Evolutionary conservation across 495 filamentous ascomycete genomes (phyloP).

Genomic region (Annulohypoxylon moriforme): DNA sequence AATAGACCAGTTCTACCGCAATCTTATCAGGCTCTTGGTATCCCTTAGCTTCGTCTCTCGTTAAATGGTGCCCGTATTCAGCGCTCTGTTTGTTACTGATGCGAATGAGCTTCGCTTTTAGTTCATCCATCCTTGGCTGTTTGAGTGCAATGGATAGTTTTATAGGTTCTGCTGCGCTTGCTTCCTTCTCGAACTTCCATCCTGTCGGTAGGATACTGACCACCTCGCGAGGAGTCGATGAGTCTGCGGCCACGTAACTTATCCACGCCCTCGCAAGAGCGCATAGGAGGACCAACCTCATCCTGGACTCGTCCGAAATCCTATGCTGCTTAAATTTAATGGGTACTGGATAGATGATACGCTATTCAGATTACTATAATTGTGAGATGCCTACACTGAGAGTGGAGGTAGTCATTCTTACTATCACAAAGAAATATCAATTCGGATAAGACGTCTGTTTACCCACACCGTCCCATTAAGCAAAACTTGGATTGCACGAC

Average conservation of each 20-base stretch:
- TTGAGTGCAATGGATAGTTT: conserved; percentile 51
- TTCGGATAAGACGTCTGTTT: not conserved
- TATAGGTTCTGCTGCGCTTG: conserved; percentile 23
- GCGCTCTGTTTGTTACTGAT: conserved; percentile 35
- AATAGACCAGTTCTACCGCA: conserved; percentile 40
- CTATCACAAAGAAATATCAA: not conserved
- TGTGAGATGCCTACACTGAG: conserved; percentile 1
- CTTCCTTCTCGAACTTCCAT: conserved; percentile 30
- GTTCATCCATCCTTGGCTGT: conserved; percentile 50
- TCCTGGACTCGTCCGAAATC: not conserved
- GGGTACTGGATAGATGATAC: not conserved
- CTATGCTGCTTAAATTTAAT: not conserved
- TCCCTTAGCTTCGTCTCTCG: conserved; percentile 45
- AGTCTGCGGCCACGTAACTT: conserved; percentile 18
- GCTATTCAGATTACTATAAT: not conserved
- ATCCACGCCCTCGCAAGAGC: conserved; percentile 26
- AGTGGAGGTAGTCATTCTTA: not conserved
- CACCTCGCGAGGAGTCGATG: conserved; percentile 21
- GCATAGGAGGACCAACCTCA: conserved; percentile 15
- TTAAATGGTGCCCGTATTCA: conserved; percentile 49
- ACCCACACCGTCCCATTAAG: not conserved
- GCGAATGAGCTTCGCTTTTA: conserved; percentile 49
- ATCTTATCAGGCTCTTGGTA: conserved; percentile 44
- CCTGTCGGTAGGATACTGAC: conserved; percentile 21
- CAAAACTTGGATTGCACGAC: not conserved